Evolutionary conservation across 805 yeast genomes (phyloP).

Genomic region (Ogataea neopini): DNA sequence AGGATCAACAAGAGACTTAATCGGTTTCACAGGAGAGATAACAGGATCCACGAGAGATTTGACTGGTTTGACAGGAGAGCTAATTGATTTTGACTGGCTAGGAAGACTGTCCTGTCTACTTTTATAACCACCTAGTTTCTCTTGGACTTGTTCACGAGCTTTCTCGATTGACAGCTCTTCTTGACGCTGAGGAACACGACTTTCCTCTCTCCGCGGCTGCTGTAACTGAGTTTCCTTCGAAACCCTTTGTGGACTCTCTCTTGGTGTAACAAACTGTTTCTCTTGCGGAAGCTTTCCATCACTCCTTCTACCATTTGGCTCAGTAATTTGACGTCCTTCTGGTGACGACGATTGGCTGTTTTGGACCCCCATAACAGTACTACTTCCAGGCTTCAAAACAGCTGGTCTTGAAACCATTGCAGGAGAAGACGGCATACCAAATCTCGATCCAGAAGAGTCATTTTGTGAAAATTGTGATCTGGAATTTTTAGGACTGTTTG

Average conservation of each 20-base stretch:
- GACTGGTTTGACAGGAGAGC: no score
- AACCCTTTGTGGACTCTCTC: not conserved
- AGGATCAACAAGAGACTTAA: no score
- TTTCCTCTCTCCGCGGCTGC: not conserved
- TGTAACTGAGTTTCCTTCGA: not conserved
- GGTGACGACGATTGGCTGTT: not conserved
- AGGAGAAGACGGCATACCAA: not conserved
- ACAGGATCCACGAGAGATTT: no score
- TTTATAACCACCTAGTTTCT: not conserved
- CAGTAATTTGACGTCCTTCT: not conserved
- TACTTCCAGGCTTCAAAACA: no score
- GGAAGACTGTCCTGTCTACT: not conserved
- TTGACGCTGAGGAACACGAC: not conserved
- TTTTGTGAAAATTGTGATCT: not conserved
- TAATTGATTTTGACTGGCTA: not conserved
- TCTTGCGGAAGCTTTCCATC: not conserved
- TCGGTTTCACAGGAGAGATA: no score
- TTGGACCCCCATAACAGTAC: no score
- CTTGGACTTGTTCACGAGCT: not conserved
- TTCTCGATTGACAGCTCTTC: no score
- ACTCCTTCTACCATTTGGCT: not conserved
- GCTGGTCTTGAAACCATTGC: no score
- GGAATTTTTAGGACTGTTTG: constrained; percentile 5
- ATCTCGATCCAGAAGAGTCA: not conserved
- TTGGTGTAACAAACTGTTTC: not conserved